Base-by-base conservation (phyloP, 169 alveolate genomes). In the Babesia ovis region DNA sequence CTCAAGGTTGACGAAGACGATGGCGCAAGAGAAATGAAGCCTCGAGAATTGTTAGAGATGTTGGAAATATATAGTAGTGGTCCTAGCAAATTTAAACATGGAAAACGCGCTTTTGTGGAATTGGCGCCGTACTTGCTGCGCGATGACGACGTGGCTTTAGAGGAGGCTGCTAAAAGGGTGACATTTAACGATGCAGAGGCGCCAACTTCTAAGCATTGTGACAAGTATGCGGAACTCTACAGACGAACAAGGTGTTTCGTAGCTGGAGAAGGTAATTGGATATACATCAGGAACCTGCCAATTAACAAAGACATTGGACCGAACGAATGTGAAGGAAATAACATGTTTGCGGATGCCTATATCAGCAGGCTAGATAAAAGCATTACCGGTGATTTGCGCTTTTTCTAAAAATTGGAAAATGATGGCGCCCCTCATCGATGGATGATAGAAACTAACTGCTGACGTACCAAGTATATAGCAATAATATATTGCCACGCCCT, bases 271-370 rank as follows among this genome's bases (percentile, higher is more conserved):
- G 25, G 25, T 37, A 77, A 59, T 18, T 77, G 86, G 82, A 56
- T 77, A 37, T 77, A 56, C 42, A 56, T 77, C 37, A 61, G 56
- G 32, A 23, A 60, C 39, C 34, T 77, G 41, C 86, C 86, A 27
- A 20, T 64, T 0, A 34, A 34, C 22, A 4, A 56, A 32, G 27
- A 22, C 53, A 27, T 37, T 6, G 51, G 23, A 16, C 64, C 53
- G 11, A 25, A 16, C 11, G 53, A 46, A 3, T 45, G 42, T 18
- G 50, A 25, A 20, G 29, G 55, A 12, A 34, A 20, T 4, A 23
- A 22, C 20, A 60, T 77, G 82, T n/a, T 51, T 18, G 72, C 67
- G 35, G 86, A 77, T 45, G 82, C 71, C 5, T 77, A 77, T 45
- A 31, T 77, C 8, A 42, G 48, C 55, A 25, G 68, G 20, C 48